Evolutionary conservation across 192 early-diverging fungal genomes (phyloP).

Genomic region (Podila epigama): DNA sequence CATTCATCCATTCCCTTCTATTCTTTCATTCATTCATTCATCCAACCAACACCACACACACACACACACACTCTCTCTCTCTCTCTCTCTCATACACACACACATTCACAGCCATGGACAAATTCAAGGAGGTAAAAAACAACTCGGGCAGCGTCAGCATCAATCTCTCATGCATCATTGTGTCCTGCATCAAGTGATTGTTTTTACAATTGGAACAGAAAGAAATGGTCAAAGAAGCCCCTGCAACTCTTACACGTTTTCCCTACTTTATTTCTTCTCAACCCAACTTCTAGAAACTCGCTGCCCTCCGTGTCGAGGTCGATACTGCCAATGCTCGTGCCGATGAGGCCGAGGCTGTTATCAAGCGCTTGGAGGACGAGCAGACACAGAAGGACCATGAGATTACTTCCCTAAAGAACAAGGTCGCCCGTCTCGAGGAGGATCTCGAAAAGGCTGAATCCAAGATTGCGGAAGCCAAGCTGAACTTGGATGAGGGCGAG

Average conservation of each 20-base stretch:
- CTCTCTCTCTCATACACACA: not conserved
- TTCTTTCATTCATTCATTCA: not conserved
- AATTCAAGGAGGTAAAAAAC: constrained; percentile 46
- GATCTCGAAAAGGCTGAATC: constrained; percentile 64
- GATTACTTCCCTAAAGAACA: constrained; percentile 71
- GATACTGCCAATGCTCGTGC: constrained; percentile 39
- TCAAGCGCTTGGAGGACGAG: constrained; percentile 68
- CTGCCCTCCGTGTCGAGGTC: constrained; percentile 52
- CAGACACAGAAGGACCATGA: constrained; percentile 77
- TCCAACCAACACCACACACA: not conserved
- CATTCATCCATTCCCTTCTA: not conserved
- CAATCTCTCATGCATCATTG: too few species aligned
- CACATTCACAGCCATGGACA: constrained; percentile 30
- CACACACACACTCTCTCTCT: not conserved
- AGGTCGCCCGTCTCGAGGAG: constrained; percentile 52
- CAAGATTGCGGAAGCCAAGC: constrained; percentile 47
- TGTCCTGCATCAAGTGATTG: too few species aligned
- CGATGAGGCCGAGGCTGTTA: constrained; percentile 32
- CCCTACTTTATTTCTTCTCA: not conserved
- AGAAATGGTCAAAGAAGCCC: too few species aligned
- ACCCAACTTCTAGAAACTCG: constrained; percentile 43
- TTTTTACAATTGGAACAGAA: too few species aligned
- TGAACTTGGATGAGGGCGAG: constrained; percentile 52
- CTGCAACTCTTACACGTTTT: too few species aligned
- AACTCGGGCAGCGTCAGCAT: too few species aligned